Evolutionary conservation across 208 protist genomes (phyloP), one percentile per base, ranked within the genome.

Genomic region (Trypanosoma platydactyli): DNA sequence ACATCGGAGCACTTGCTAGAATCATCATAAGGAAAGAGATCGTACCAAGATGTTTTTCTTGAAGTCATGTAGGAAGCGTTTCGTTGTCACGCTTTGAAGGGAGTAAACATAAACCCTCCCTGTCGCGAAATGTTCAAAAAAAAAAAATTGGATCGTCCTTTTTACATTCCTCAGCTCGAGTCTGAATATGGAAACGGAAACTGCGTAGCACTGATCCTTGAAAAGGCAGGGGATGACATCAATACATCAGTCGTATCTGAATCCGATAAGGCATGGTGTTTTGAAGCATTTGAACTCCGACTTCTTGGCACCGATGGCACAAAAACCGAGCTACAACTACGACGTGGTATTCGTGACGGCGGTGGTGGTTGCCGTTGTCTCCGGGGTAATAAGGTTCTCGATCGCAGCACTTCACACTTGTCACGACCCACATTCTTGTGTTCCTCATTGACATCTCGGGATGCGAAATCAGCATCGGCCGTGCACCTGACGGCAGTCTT

Each of bases 181-280:
- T 67, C 61, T 25, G 51, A 59, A 1, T 44, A 27, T 22, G 50
- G 20, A 46, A 68, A 53, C 29, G 52, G 53, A 68, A 59, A 54
- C 27, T n/a, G n/a, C 20, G 7, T 22, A 27, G 52, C 45, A 42
- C 53, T 7, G 13, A 20, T 1, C 6, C 42, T 5, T 38, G 38
- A 40, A n/a, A 1, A 22, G 29, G 13, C 5, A 33, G 2, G 11
- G 42, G 15, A 18, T 9, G 25, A 61, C n/a, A 25, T 22, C 5
- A 27, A 20, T 22, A 24, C 30, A 11, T 11, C 40, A 53, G 35
- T 6, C 1, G 20, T 7, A 40, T 25, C 27, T 9, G 7, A 6
- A 20, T 24, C 16, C n/a, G 22, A 6, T n/a, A 12, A 51, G n/a
- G 41, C 25, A 41, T 1, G 25, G 6, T 18, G 11, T 44, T 0